Evolutionary conservation across 2,329 filamentous ascomycete genomes (phyloP).

Genomic region (Calonectria montana): DNA sequence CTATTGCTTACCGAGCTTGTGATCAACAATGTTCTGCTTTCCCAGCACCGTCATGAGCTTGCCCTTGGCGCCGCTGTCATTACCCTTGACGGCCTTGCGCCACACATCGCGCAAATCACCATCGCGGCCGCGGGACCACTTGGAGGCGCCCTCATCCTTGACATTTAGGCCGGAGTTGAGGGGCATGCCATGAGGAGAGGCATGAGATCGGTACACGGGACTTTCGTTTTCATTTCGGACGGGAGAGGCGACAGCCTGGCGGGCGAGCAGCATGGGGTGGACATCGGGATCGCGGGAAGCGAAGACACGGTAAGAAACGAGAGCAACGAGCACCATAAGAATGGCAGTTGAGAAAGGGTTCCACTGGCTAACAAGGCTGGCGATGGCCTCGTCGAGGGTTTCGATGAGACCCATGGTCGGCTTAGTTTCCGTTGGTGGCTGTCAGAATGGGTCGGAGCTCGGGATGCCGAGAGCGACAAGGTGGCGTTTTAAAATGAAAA

Average conservation of each 20-base stretch:
- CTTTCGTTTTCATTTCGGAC: constrained; percentile 89
- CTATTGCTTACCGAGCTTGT: constrained; percentile 66
- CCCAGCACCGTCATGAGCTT: constrained; percentile 85
- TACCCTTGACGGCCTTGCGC: constrained; percentile 75
- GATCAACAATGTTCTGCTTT: constrained; percentile 78
- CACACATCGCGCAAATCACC: constrained; percentile 94
- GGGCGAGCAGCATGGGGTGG: constrained; percentile 89
- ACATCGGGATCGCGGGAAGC: constrained; percentile 85
- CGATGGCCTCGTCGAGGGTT: constrained; percentile 78
- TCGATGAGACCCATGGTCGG: constrained; percentile 59
- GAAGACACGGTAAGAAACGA: constrained; percentile 78
- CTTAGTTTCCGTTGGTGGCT: constrained; percentile 10
- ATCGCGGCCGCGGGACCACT: constrained; percentile 85
- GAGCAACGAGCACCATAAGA: constrained; percentile 71
- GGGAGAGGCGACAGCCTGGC: constrained; percentile 82
- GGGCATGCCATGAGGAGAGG: constrained; percentile 86
- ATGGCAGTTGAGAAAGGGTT: constrained; percentile 81
- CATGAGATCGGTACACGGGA: constrained; percentile 84
- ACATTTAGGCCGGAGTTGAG: constrained; percentile 83
- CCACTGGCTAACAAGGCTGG: constrained; percentile 81
- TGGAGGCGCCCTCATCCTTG: constrained; percentile 81
- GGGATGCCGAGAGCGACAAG: neutral
- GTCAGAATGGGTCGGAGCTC: neutral
- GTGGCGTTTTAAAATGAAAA: neutral
- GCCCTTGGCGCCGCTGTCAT: constrained; percentile 75